Evolutionary conservation across 768 basidiomycete genomes (phyloP).

Genomic region (Tricholoma sp.): DNA sequence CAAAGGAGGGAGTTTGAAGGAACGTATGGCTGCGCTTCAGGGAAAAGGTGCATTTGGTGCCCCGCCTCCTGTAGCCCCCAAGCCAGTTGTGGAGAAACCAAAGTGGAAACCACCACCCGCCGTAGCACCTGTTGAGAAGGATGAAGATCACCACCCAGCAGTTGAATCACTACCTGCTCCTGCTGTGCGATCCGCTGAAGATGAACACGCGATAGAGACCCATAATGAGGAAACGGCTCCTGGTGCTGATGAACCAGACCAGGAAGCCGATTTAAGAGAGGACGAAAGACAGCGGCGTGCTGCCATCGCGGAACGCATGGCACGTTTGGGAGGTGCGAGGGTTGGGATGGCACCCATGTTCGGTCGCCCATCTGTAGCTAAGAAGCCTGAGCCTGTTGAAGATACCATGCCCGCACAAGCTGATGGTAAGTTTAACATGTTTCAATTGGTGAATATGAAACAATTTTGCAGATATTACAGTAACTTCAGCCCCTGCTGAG

Average conservation of each 20-base stretch:
- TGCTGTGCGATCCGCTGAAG: conserved; percentile 14
- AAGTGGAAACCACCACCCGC: conserved; percentile 84
- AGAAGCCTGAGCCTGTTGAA: conserved; percentile 19
- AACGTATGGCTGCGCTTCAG: conserved; percentile 92
- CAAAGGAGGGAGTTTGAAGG: conserved; percentile 76
- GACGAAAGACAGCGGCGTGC: conserved; percentile 78
- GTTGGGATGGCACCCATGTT: conserved; percentile 78
- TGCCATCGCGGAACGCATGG: conserved; percentile 90
- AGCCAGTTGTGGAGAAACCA: conserved; percentile 61
- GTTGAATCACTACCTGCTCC: conserved; percentile 16
- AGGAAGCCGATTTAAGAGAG: conserved; percentile 49
- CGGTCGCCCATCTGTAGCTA: conserved; percentile 40
- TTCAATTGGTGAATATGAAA: background rate
- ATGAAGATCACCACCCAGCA: conserved; percentile 30
- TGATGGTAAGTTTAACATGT: conserved; percentile 6
- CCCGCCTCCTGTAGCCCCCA: conserved; percentile 46
- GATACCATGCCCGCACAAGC: background rate
- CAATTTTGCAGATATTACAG: conserved; percentile 5
- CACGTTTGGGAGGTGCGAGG: conserved; percentile 80
- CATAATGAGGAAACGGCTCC: conserved; percentile 13
- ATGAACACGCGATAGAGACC: conserved; percentile 13
- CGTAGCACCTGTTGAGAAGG: conserved; percentile 39
- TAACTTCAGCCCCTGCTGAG: conserved; percentile 3
- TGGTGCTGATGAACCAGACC: conserved; percentile 24
- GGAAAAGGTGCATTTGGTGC: conserved; percentile 77